Conservation (phyloP, 345 rosid species). For the Balakata baccata region DNA sequence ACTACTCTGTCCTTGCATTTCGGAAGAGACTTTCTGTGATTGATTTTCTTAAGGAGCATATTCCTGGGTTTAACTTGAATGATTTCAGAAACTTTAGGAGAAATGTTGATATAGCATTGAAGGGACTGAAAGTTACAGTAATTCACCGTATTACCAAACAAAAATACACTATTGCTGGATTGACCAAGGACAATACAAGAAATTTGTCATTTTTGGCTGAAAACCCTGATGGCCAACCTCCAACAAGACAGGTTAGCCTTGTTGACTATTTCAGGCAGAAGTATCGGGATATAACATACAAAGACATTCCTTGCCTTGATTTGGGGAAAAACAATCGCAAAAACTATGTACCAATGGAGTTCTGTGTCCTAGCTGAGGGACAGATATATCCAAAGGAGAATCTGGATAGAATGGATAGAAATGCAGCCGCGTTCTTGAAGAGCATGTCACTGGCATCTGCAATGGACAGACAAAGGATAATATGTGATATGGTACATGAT, state of each 20-base stretch:
- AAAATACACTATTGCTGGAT: constrained; percentile 46
- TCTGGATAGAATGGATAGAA: constrained; percentile 41
- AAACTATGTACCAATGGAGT: constrained; percentile 77
- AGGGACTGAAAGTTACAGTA: constrained; percentile 56
- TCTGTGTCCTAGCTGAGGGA: constrained; percentile 68
- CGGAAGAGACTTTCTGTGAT: constrained; percentile 56
- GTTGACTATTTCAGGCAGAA: constrained; percentile 62
- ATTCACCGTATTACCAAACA: constrained; percentile 65
- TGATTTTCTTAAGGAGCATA: constrained; percentile 50
- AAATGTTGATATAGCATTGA: constrained; percentile 44
- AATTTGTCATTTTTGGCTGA: constrained; percentile 34
- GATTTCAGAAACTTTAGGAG: constrained; percentile 25
- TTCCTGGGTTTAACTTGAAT: constrained; percentile 28
- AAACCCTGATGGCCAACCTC: constrained; percentile 44
- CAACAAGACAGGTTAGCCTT: constrained; percentile 27
- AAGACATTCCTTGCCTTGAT: constrained; percentile 70
- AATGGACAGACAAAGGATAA: constrained; percentile 36
- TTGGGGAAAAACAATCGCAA: constrained; percentile 47
- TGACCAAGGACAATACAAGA: constrained; percentile 44
- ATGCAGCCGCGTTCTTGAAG: constrained; percentile 44
- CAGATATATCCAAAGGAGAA: constrained; percentile 75
- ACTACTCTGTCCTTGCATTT: constrained; percentile 71
- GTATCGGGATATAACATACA: constrained; percentile 43
- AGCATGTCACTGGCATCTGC: constrained; percentile 49
- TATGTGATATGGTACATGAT: constrained; percentile 44